A percentile compares a stretch with the other conserved stretches of the same genome.
Conservation (phyloP, 2,329 filamentous ascomycete genomes). For the Fusarium musae region DNA sequence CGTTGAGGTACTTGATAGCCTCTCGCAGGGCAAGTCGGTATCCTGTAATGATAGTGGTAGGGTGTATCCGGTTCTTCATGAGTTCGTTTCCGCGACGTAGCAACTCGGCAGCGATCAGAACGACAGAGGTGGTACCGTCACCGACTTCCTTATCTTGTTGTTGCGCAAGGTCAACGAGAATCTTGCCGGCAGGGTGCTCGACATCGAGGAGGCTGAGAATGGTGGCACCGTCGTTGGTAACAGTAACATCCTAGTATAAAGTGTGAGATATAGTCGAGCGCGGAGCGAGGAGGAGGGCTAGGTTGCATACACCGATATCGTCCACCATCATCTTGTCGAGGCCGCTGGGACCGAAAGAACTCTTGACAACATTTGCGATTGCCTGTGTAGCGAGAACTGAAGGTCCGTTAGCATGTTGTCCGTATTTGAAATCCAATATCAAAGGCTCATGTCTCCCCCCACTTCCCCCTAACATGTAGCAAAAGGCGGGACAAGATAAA, state of each 20-base stretch:
- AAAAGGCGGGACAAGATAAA: conserved; percentile 40
- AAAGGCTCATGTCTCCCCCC: conserved; percentile 33
- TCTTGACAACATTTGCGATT: conserved; percentile 98
- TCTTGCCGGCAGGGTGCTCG: conserved; percentile 98
- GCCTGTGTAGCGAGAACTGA: conserved; percentile 92
- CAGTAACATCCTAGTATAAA: conserved; percentile 83
- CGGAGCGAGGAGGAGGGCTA: conserved; percentile 29
- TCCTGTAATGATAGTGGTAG: conserved; percentile 98
- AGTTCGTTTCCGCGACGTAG: conserved; percentile 94
- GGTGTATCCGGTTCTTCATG: conserved; percentile 99
- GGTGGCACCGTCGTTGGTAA: conserved; percentile 98
- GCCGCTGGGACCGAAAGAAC: conserved; percentile 95
- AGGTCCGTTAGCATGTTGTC: conserved; percentile 27
- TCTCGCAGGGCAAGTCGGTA: conserved; percentile 95
- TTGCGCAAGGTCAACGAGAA: conserved; percentile 95
- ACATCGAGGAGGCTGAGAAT: conserved; percentile 96
- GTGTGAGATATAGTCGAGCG: conserved; percentile 35
- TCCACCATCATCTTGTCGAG: conserved; percentile 99
- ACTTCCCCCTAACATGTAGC: conserved; percentile 42
- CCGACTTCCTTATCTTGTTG: conserved; percentile 99
- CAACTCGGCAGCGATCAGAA: conserved; percentile 96
- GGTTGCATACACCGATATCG: conserved; percentile 84
- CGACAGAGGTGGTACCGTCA: conserved; percentile 97
- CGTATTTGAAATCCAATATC: conserved; percentile 26
- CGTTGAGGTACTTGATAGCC: conserved; percentile 98